Percentiles rank a stretch among this genome's conserved stretches.
phyloP scores from a whole-genome alignment of 441 rosid genomes.

The Daphne laureola region DNA sequence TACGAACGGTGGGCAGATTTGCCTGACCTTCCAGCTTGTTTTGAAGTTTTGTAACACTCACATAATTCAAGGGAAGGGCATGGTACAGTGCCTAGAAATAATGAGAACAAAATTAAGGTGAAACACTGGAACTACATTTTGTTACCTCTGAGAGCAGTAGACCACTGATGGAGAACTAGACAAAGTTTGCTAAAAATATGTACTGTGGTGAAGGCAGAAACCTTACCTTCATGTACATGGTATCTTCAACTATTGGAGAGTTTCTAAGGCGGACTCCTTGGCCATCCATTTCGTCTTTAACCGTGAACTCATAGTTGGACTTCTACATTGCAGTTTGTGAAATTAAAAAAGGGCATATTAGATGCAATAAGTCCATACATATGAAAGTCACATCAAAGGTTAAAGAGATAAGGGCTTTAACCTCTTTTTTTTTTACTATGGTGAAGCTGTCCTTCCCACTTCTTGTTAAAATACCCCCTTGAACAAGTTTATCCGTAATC shows the following conservation, averaged over 20 bases:
- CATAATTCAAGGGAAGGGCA: slow-evolving; percentile 74
- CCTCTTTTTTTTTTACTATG: slow-evolving; percentile 54
- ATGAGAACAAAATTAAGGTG: slow-evolving; percentile 8
- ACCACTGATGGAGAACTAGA: no score
- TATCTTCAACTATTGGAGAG: slow-evolving; percentile 41
- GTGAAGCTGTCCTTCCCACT: slow-evolving; percentile 54
- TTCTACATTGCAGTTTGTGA: slow-evolving; percentile 27
- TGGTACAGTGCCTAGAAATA: slow-evolving; percentile 64
- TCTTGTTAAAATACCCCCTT: slow-evolving; percentile 54
- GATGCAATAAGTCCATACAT: slow-evolving; percentile 6
- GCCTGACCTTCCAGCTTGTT: slow-evolving; percentile 67
- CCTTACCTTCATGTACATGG: slow-evolving; percentile 68
- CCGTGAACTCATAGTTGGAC: slow-evolving; percentile 49
- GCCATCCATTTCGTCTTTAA: slow-evolving; percentile 71
- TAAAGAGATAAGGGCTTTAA: background rate
- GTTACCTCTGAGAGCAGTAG: no score
- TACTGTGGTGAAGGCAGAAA: slow-evolving; percentile 1
- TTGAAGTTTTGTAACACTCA: slow-evolving; percentile 67
- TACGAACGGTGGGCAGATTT: slow-evolving; percentile 54
- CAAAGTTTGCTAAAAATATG: no score
- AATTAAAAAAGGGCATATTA: background rate
- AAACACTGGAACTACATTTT: no score
- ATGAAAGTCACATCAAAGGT: slow-evolving; percentile 6
- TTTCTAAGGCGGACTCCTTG: slow-evolving; percentile 28
- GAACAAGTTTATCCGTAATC: slow-evolving; percentile 75